Base-by-base conservation (phyloP, 2,329 filamentous ascomycete genomes). In the Exophiala sp. region DNA sequence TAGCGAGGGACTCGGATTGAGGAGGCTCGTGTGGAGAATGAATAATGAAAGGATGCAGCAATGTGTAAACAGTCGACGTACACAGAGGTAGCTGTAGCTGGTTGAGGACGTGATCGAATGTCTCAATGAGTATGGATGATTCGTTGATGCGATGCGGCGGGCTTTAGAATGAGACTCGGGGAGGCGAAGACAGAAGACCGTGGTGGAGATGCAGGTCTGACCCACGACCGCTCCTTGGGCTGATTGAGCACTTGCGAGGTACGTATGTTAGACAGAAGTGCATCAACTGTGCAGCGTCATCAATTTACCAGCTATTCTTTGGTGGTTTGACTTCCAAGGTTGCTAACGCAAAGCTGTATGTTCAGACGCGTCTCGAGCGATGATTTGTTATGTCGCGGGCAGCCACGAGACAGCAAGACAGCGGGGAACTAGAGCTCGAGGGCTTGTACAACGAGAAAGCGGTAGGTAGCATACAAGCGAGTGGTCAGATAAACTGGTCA, bases 51-150 rank as follows among this genome's bases (percentile, higher is more conserved):
- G n/a, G n/a, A 14, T 11, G 24, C 24, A 19, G 16, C 13, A 39
- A 21, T 38, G 21, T 13, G 16, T 23, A 21, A 39, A 41, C 22
- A 43, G 46, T n/a, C 42, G 21, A 14, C 45, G 32, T 34, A 4
- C 24, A 24, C 8, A 6, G 5, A 18, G 44, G 22, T n/a, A n/a
- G 37, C 19, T n/a, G 35, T 30, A 34, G 19, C 14, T 32, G 42
- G 23, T 10, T 42, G 46, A 41, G 32, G 43, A 50, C 24, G 16
- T 42, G 39, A 24, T 51, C 18, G 44, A 52, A 52, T 51, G 52
- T 51, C 48, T 55, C 44, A 52, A 42, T n/a, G 48, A 55, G 44
- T 40, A 19, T 39, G 34, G 27, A 37, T 40, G 40, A 43, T 19
- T 45, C 46, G 46, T 37, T 24, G 42, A 43, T 46, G 18, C 16